Evolutionary conservation across 2,329 filamentous ascomycete species (phyloP).

Genomic region (Chlorencoelia australis): DNA sequence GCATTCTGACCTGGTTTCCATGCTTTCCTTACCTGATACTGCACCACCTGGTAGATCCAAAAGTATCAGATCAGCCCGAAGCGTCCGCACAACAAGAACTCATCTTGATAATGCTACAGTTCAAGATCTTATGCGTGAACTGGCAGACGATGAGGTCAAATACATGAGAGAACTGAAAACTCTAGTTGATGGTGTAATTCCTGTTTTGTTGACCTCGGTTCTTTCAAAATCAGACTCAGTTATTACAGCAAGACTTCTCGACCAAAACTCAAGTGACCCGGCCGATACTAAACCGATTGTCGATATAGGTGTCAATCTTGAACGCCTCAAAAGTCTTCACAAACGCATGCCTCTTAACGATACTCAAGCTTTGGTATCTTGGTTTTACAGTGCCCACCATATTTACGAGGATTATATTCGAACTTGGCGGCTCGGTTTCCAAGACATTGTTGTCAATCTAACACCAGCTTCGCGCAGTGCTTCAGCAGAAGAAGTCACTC

Average conservation of each 20-base stretch:
- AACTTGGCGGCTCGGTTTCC: slow-evolving; percentile 87
- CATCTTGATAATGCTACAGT: slow-evolving; percentile 58
- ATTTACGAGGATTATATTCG: slow-evolving; percentile 80
- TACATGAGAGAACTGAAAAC: slow-evolving; percentile 89
- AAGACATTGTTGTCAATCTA: slow-evolving; percentile 88
- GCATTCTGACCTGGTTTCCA: slow-evolving; percentile 88
- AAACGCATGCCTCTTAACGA: slow-evolving; percentile 68
- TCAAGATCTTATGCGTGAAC: slow-evolving; percentile 67
- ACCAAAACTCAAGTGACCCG: slow-evolving; percentile 35
- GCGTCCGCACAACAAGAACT: slow-evolving; percentile 64
- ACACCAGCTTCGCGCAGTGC: slow-evolving; percentile 49
- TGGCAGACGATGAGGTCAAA: slow-evolving; percentile 73
- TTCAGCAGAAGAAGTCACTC: slow-evolving; percentile 48
- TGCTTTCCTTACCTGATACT: slow-evolving; percentile 64
- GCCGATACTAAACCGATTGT: slow-evolving; percentile 73
- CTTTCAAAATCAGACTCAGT: slow-evolving; percentile 60
- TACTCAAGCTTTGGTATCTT: slow-evolving; percentile 61
- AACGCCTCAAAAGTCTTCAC: slow-evolving; percentile 73
- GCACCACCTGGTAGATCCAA: slow-evolving; percentile 46
- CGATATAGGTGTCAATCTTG: slow-evolving; percentile 83
- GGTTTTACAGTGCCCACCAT: slow-evolving; percentile 69
- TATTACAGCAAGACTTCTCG: slow-evolving; percentile 58
- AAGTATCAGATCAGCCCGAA: slow-evolving; percentile 67
- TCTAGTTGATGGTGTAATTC: slow-evolving; percentile 88
- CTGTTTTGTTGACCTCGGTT: slow-evolving; percentile 78